Percentiles rank a stretch among this genome's conserved stretches.
phyloP scores from a whole-genome alignment of 2,329 filamentous ascomycete genomes.

The Cytospora chrysosperma region DNA sequence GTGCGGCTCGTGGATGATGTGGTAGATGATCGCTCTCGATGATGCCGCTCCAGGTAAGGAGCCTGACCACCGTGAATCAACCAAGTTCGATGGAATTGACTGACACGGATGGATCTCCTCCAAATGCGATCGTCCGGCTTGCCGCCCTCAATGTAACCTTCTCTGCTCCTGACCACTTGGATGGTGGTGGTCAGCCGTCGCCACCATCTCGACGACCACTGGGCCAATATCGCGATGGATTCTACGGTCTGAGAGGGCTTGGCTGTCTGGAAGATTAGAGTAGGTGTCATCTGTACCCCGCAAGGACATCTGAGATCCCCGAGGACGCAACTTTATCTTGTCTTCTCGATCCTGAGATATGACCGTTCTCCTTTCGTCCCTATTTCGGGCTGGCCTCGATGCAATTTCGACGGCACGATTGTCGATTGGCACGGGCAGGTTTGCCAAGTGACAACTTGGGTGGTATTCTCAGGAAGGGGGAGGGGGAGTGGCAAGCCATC shows the following conservation, averaged over 20 bases:
- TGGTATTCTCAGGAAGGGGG: no score
- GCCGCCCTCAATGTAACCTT: constrained; percentile 17
- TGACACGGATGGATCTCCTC: neutral
- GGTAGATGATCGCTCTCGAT: constrained; percentile 1
- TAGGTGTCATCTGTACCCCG: neutral
- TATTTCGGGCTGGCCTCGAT: neutral
- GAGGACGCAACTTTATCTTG: neutral
- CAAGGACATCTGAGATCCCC: neutral
- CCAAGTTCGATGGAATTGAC: neutral
- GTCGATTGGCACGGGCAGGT: neutral
- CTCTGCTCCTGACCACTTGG: neutral
- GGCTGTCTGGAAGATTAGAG: constrained; percentile 5
- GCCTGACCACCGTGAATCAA: neutral
- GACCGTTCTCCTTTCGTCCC: neutral
- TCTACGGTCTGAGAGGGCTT: neutral
- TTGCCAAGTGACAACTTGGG: no score
- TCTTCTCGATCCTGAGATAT: constrained; percentile 8
- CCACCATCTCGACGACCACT: constrained; percentile 3
- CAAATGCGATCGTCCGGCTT: neutral
- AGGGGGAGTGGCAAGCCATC: no score
- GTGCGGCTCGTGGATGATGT: constrained; percentile 5
- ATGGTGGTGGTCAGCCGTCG: neutral
- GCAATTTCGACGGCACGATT: neutral
- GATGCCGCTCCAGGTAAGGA: neutral
- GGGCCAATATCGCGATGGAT: neutral